A percentile compares a stretch with the other conserved stretches of the same genome.
Conservation (phyloP, 2,329 filamentous ascomycete species). For the Alternaria solani region DNA sequence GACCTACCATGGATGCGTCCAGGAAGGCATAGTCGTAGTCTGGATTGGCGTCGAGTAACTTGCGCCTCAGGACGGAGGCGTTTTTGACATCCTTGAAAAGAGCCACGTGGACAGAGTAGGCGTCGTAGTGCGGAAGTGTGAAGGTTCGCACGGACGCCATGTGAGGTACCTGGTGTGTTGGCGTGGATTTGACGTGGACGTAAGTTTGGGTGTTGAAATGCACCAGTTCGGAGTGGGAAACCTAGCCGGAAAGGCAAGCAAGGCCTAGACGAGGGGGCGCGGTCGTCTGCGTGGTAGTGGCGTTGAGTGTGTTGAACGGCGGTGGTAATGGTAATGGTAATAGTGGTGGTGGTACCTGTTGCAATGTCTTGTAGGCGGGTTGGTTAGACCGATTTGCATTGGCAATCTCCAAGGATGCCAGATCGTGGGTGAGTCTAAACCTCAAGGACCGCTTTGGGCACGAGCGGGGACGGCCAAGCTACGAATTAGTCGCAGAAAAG, state of each 20-base stretch:
- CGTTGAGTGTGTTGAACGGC: neutral
- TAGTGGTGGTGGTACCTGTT: neutral
- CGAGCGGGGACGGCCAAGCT: constrained; percentile 26
- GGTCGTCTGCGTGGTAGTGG: neutral
- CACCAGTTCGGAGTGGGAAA: neutral
- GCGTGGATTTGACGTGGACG: constrained; percentile 1
- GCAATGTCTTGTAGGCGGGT: neutral
- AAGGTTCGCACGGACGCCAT: constrained; percentile 71
- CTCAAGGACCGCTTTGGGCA: constrained; percentile 23
- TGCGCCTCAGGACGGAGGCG: constrained; percentile 76
- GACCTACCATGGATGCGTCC: constrained; percentile 76
- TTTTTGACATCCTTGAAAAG: constrained; percentile 82
- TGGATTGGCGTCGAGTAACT: constrained; percentile 83
- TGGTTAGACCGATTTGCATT: constrained; percentile 3
- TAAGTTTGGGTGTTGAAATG: constrained; percentile 16
- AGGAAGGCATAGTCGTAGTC: constrained; percentile 94
- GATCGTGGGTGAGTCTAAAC: constrained; percentile 2
- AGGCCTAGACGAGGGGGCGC: neutral
- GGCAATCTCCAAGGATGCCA: constrained; percentile 7
- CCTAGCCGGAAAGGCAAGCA: neutral
- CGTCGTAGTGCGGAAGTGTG: constrained; percentile 77
- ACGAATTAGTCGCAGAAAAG: neutral
- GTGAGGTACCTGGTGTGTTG: constrained; percentile 12
- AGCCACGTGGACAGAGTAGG: constrained; percentile 73
- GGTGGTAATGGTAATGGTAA: neutral